Evolutionary conservation across 106 monocot genomes (phyloP), one percentile per base, ranked within the genome.

Genomic region (Dendrobium catenatum): DNA sequence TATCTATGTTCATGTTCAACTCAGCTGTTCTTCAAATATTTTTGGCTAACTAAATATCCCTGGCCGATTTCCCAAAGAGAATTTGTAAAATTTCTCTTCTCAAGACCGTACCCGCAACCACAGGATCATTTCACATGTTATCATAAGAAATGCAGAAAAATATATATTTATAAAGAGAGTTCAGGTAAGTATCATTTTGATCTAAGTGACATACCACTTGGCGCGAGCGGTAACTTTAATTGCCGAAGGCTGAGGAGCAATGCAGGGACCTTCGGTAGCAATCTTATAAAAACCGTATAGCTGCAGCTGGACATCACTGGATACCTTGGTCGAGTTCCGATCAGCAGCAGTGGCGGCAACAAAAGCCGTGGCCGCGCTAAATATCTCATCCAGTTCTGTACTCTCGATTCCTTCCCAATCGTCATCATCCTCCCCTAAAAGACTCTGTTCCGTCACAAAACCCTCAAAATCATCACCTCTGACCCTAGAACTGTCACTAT

Each of bases 341-440:
- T 92, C 90, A 7, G 91, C 93, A 2, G 99, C 99, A 41, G 90
- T 89, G 19, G 99, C 91, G 0, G 99, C 95, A 48, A 99, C 93
- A 68, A 99, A 99, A 9, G 93, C 84, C 10, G 95, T 86, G 17
- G 95, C 99, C 22, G 93, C 95, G 29, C 95, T 92, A 78, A 99
- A 99, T 51, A 80, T 82, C 85, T 99, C 99, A 58, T 99, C 99
- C 37, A 99, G 82, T 75, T 99, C 99, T 19, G 93, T 95, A 82
- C 91, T 93, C 87, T 99, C 99, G 6, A 99, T 86, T 68, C 99
- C 95, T 79, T 99, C 99, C 99, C 99, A 99, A 42, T 95, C 95
- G 22, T 94, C 92, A 9, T 88, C 80, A 6, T 79, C 83, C 9
- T 74, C 85, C 9, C 17, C 81, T 43, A 49, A 26, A 1, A 55